Percentiles rank a stretch among this genome's conserved stretches.
These are phyloP conservation scores for Agapanthus africanus DNA, from an alignment of 106 monocot species.

Conservation along the genomic window DNA sequence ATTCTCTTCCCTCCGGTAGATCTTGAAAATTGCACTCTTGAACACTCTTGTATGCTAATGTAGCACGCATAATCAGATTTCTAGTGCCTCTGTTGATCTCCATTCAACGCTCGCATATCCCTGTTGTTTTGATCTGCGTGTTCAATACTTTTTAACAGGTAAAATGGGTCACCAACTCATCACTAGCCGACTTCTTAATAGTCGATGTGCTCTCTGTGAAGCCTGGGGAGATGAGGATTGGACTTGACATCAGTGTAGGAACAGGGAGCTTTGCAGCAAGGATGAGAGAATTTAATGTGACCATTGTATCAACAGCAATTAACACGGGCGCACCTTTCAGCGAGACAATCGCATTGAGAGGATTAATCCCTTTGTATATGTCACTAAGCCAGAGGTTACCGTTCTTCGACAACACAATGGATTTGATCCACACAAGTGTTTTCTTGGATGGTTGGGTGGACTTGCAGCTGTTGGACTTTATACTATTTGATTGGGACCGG, in stretches of 20 bases:
- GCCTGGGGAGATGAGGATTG: conserved; percentile 68
- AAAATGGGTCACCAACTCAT: conserved; percentile 49
- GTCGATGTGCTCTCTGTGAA: conserved; percentile 55
- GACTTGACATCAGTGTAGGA: conserved; percentile 64
- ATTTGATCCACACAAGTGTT: conserved; percentile 64
- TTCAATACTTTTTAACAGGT: conserved; percentile 11
- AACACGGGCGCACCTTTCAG: conserved; percentile 81
- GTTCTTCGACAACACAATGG: conserved; percentile 91
- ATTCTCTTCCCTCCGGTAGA: no score
- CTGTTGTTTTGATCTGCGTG: neutral
- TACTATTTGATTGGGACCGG: conserved; percentile 60
- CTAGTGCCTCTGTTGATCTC: neutral
- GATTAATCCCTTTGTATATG: conserved; percentile 55
- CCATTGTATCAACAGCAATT: conserved; percentile 65
- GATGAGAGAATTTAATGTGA: conserved; percentile 79
- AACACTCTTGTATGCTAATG: neutral
- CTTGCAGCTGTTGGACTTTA: conserved; percentile 41
- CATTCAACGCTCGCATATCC: neutral
- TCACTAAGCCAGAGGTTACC: conserved; percentile 60
- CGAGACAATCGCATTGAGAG: conserved; percentile 69
- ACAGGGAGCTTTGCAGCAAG: conserved; percentile 81
- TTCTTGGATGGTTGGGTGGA: conserved; percentile 58
- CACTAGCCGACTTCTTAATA: conserved; percentile 48
- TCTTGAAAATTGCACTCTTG: no score
- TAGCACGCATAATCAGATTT: neutral